Evolutionary conservation across 2,329 filamentous ascomycete species (phyloP).

Genomic region (Pseudogymnoascus pannorum): DNA sequence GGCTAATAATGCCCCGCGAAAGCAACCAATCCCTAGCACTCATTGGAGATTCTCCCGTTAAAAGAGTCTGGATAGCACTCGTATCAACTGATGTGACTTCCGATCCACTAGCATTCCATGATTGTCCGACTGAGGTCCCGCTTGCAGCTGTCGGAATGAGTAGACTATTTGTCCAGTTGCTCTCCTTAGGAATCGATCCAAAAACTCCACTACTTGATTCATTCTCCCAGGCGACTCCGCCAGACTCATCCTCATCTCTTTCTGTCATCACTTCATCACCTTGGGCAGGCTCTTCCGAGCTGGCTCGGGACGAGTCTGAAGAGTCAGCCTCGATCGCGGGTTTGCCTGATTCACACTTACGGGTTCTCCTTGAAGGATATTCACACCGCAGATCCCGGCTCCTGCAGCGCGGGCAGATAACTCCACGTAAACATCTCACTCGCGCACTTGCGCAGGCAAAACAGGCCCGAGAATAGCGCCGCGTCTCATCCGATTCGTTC

Average conservation of each 20-base stretch:
- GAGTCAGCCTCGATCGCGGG: not conserved
- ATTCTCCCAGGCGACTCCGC: not conserved
- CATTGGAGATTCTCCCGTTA: not conserved
- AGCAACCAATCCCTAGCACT: not conserved
- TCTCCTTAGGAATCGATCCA: not conserved
- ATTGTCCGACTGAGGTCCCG: not conserved
- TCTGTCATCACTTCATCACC: constrained; percentile 3
- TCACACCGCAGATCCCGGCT: constrained; percentile 9
- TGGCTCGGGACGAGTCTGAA: constrained; percentile 9
- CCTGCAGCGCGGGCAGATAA: constrained; percentile 9
- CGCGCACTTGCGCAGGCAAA: constrained; percentile 10
- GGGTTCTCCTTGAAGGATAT: constrained; percentile 9
- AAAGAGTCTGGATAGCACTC: not conserved
- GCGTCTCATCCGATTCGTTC: not conserved
- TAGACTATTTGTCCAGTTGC: constrained; percentile 2
- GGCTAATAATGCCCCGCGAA: constrained; percentile 3
- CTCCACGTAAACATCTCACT: constrained; percentile 3
- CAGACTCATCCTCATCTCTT: constrained; percentile 2
- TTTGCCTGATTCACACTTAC: not conserved
- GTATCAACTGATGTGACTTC: not conserved
- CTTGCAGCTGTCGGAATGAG: not conserved
- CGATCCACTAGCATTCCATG: constrained; percentile 6
- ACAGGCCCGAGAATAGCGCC: constrained; percentile 5
- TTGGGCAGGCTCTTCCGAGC: not conserved
- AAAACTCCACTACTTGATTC: not conserved